Conservation (phyloP, 2,329 filamentous ascomycete species). For the Aspergillus ibericus region DNA sequence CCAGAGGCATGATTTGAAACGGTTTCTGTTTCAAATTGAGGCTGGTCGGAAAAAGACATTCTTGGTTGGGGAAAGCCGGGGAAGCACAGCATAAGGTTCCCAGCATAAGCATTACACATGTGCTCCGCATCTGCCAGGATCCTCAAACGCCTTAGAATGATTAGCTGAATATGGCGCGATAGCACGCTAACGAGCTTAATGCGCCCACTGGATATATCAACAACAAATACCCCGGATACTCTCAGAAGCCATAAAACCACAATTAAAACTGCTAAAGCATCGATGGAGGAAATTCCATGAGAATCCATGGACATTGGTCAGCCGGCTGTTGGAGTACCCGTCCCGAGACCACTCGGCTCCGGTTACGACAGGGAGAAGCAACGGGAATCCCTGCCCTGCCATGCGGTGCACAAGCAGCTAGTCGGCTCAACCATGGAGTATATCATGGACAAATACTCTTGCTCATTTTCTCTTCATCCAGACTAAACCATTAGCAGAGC, state of each 20-base stretch:
- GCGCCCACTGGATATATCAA: not conserved
- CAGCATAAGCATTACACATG: not conserved
- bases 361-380: not conserved
- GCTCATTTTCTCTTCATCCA: not conserved
- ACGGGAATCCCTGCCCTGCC: not conserved
- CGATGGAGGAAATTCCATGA: not conserved
- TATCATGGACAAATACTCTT: not conserved
- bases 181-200: not conserved
- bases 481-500: not conserved
- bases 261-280: not conserved
- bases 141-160: not conserved
- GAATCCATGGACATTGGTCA: not conserved
- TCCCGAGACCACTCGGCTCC: not conserved
- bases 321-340: conserved; percentile 6
- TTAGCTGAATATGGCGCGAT: not conserved
- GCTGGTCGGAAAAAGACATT: not conserved
- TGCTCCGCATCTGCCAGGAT: not conserved
- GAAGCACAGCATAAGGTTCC: not conserved
- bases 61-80: not conserved
- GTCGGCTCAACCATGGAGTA: not conserved
- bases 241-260: not conserved
- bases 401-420: not conserved
- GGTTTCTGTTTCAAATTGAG: not conserved
- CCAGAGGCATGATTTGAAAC: too few species aligned
- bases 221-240: not conserved